A percentile compares a stretch with the other conserved stretches of the same genome.
Evolutionary conservation across 306 rosid species (phyloP).

Genomic region (Quercus mongolica): DNA sequence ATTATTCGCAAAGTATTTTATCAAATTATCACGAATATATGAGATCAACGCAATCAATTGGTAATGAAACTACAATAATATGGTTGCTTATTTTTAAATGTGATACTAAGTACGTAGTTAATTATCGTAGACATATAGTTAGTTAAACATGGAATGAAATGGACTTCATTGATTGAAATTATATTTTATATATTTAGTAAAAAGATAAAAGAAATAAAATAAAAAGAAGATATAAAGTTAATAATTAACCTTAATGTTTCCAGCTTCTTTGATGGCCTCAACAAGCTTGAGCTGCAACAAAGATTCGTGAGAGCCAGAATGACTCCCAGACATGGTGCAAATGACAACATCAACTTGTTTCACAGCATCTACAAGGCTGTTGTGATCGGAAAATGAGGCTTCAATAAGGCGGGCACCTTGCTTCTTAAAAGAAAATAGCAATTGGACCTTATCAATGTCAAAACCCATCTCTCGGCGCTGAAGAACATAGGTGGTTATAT

Average conservation of each 20-base stretch:
- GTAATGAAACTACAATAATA: too few relatives aligned
- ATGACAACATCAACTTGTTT: conserved; percentile 74
- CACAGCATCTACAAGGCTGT: conserved; percentile 63
- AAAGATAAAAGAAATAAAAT: too few relatives aligned
- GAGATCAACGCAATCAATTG: too few relatives aligned
- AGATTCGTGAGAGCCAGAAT: conserved; percentile 56
- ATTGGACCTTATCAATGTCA: conserved; percentile 61
- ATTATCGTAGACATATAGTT: too few relatives aligned
- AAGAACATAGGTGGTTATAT: conserved; percentile 55
- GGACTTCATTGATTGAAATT: too few relatives aligned
- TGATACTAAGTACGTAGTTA: too few relatives aligned
- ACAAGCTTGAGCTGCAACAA: conserved; percentile 79
- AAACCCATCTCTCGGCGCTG: conserved; percentile 64
- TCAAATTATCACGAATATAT: too few relatives aligned
- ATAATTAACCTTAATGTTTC: conserved; percentile 62
- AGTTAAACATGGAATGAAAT: too few relatives aligned
- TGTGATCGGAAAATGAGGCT: conserved; percentile 61
- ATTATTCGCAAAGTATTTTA: too few relatives aligned
- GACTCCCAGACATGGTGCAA: conserved; percentile 72
- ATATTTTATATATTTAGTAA: too few relatives aligned
- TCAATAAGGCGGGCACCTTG: conserved; percentile 64
- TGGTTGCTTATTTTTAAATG: too few relatives aligned
- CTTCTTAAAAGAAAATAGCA: conserved; percentile 58
- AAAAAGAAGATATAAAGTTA: too few relatives aligned
- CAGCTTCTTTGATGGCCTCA: conserved; percentile 71